Evolutionary conservation across 176 grass and related monocot genomes (phyloP), one percentile per base, ranked within the genome.

Genomic region (Ensete ventricosum): DNA sequence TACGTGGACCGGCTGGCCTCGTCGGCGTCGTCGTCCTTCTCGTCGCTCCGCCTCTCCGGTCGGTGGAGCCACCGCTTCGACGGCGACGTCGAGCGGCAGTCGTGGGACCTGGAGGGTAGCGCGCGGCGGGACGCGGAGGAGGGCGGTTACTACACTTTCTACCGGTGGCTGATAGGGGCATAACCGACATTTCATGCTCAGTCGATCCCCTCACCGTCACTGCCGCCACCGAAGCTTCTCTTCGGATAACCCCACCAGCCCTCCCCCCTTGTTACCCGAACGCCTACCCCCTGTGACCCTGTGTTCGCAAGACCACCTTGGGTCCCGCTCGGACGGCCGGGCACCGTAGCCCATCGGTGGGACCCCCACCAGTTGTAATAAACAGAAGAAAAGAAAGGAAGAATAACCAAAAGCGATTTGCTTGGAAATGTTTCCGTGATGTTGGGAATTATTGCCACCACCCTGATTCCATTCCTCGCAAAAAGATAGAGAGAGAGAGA

Each of bases 91-190:
- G 83, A 4, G 69, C 64, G 81, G 74, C 9, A 73, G 67, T 0
- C 85, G 89, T 92, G 85, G 73, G 89, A 96, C 78, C 77, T 92
- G 85, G 89, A 96, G 60, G 75, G 60, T 1, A 77, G 49, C 75
- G 58, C 19, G 50, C 85, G 67, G 23, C 85, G 82, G 14, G 85
- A 86, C 54, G 76, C 85, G 25, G 83, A 85, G 29, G 77, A 78
- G 68, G 65, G 58, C 87, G 71, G 85, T 16, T 81, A 82, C 48
- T 81, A 90, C 83, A 72, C 74, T 11, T 86, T 92, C 76, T 63
- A 88, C 50, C 81, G 90, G 55, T 96, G 93, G 93, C 23, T 96
- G 9, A 77, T 87, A 21, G 93, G 93, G 23, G 73, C 84, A 73
- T 92, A 80, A 1, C 14, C 34, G 78, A 64, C n/a, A 80, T 62